Evolutionary conservation across 805 yeast species (phyloP), one percentile per base, ranked within the genome.

Genomic region (Saccharomycopsis sp.): DNA sequence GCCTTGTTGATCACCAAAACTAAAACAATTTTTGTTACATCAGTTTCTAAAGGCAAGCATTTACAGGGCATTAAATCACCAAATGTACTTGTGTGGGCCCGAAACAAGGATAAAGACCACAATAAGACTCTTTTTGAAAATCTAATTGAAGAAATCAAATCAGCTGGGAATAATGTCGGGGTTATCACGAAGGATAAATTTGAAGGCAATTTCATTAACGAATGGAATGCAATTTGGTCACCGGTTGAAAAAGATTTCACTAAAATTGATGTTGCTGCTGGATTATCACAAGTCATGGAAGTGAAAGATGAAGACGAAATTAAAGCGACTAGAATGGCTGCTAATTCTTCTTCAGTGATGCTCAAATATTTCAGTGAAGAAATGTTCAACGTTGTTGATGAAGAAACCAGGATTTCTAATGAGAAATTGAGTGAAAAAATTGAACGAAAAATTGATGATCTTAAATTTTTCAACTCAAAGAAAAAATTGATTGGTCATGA

Each of bases 381-480:
- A 59, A 85, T 90, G 88, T 81, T 86, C 58, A 74, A 74, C 43
- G 74, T 83, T 41, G 85, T 90, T 27, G 97, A 90, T 62, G 95
- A 88, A 56, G 97, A 88, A 54, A 65, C 74, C 50, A 80, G 78
- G 53, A 76, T 87, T 33, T 66, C 90, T 26, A 87, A 90, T 62
- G 66, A 76, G 3, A 77, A 79, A 56, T 63, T 90, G 40, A 74
- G 87, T 46, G 93, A 86, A 51, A 74, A 72, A 56, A 72, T 90
- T 42, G 96, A 88, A 59, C 78, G 73, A 57, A 83, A 81, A 61
- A 82, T 90, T 54, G 96, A 87, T 56, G 86, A 84, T 56, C 65
- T 66, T n/a, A 78, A 75, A 54, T 83, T 84, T 66, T 75, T 81
- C 60, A 71, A 71, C 45, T 61, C 63, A 33, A 59, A 76, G 56